phyloP scores from a whole-genome alignment of 176 grass and related monocot species.

The Guadua angustifolia region DNA sequence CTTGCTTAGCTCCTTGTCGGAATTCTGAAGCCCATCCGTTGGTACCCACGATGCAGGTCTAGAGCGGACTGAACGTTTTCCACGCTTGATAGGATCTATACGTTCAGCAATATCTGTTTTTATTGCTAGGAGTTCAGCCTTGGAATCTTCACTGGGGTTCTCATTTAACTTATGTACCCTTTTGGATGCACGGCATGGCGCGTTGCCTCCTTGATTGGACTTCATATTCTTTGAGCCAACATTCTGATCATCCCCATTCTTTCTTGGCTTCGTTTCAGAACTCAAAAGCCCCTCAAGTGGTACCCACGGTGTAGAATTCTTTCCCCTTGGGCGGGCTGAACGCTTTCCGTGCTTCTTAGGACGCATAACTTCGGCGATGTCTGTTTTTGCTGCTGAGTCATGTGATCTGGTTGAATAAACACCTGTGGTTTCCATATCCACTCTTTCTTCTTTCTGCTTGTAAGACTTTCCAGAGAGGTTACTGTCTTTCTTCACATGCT shows the following conservation, averaged over 20 bases:
- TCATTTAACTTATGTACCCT: background rate
- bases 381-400: background rate
- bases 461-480: background rate
- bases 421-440: background rate
- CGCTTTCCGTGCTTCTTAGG: conserved; percentile 23
- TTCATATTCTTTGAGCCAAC: background rate
- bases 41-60: background rate
- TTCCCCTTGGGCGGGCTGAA: background rate
- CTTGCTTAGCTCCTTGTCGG: background rate
- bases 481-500: background rate
- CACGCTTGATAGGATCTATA: background rate
- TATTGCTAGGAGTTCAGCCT: background rate
- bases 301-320: background rate
- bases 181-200: background rate
- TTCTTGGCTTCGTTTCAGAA: background rate
- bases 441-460: background rate
- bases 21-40: background rate
- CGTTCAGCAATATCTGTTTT: background rate
- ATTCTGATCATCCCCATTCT: background rate
- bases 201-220: background rate
- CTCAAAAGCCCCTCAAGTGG: background rate
- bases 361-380: background rate
- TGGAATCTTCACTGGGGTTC: background rate
- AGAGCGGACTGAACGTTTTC: background rate
- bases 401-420: background rate